Conservation (phyloP, 768 basidiomycete species). For the Kwoniella sp. region DNA sequence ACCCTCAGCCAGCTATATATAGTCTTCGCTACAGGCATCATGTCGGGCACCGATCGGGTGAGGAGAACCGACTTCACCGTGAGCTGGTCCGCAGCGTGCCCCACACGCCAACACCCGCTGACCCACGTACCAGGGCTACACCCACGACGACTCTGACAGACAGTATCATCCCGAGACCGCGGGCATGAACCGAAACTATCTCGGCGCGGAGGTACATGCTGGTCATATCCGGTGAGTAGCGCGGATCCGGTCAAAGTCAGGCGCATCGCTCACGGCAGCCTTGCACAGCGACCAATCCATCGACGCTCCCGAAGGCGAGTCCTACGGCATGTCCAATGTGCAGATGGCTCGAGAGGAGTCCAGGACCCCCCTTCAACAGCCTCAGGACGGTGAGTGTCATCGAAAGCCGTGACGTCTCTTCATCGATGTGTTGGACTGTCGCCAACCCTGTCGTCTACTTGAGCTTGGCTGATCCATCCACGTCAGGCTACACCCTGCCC, state of each 20-base stretch:
- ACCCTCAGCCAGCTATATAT: too few relatives aligned
- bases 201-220: conserved; percentile 7
- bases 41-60: too few relatives aligned
- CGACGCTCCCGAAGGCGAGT: conserved; percentile 4
- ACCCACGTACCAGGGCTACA: too few relatives aligned
- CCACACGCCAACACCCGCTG: too few relatives aligned
- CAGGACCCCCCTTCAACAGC: conserved; percentile 5
- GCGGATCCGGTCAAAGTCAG: background rate
- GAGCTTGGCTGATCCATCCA: background rate
- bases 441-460: background rate
- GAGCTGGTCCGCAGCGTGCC: too few relatives aligned
- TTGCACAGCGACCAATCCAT: conserved; percentile 16
- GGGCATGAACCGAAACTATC: conserved; percentile 17
- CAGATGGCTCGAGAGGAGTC: conserved; percentile 10
- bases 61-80: too few relatives aligned
- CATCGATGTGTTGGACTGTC: background rate
- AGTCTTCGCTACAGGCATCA: too few relatives aligned
- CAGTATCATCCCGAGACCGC: conserved; percentile 9
- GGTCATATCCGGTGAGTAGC: conserved; percentile 15
- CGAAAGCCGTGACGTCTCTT: background rate
- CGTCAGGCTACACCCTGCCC: conserved; percentile 7
- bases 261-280: background rate
- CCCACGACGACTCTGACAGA: conserved; percentile 1
- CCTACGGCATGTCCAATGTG: conserved; percentile 7
- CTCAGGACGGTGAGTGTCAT: conserved; percentile 10